Percentiles rank a stretch among this genome's conserved stretches.
These are phyloP conservation scores for Elaeis guineensis DNA, from an alignment of 176 grass and related monocot genomes.

Conservation along the genomic window DNA sequence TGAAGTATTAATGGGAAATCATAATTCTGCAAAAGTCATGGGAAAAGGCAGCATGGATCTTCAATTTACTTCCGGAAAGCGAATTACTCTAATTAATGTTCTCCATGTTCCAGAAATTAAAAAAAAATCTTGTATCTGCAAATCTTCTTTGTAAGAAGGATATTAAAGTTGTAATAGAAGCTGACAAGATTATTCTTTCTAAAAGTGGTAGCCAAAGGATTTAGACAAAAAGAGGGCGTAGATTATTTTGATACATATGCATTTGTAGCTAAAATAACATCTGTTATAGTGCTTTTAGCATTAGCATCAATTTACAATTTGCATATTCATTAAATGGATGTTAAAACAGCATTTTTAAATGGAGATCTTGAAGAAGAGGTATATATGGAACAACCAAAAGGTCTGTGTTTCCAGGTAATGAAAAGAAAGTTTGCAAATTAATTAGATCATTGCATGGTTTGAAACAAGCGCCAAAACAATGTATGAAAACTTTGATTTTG, in stretches of 20 bases:
- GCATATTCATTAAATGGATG: no score
- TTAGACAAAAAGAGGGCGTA: not conserved
- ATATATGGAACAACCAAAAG: no score
- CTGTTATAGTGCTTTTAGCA: no score
- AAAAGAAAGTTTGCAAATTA: no score
- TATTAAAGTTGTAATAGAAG: not conserved
- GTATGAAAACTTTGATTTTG: no score
- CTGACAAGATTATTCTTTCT: not conserved
- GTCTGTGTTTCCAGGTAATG: no score
- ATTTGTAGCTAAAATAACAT: not conserved
- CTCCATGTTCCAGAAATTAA: not conserved
- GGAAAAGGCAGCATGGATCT: not conserved
- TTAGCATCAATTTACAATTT: no score
- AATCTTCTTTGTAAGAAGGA: not conserved
- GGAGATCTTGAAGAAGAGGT: no score
- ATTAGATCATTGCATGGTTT: no score
- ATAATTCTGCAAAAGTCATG: not conserved
- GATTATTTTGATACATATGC: not conserved
- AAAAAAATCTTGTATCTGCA: not conserved
- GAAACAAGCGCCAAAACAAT: no score
- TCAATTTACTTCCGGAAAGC: not conserved
- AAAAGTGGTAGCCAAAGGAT: not conserved
- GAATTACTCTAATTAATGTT: not conserved
- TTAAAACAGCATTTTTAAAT: no score
- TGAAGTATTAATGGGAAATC: not conserved